Evolutionary conservation across 2,329 filamentous ascomycete genomes (phyloP).

Genomic region (Alternaria consortialis): DNA sequence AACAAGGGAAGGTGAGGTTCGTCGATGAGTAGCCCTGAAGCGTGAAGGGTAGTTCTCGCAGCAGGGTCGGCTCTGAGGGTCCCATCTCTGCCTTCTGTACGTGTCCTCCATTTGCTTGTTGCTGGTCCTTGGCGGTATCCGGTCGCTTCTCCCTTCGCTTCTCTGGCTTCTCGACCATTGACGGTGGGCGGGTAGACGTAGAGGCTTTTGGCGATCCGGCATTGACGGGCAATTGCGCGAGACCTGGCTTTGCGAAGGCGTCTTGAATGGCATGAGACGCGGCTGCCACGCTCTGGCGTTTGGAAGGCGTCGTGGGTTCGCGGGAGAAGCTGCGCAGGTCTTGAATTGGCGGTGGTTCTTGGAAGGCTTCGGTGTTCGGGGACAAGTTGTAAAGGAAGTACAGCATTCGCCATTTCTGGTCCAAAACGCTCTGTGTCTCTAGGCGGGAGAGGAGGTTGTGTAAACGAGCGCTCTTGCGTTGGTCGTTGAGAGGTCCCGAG

Average conservation of each 20-base stretch:
- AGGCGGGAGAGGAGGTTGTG: slow-evolving; percentile 90
- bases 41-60: slow-evolving; percentile 85
- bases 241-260: slow-evolving; percentile 58
- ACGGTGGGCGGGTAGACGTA: slow-evolving; percentile 24
- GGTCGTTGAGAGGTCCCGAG: slow-evolving; percentile 75
- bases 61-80: slow-evolving; percentile 57
- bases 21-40: slow-evolving; percentile 90
- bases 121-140: slow-evolving; percentile 38
- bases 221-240: slow-evolving; percentile 51
- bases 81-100: slow-evolving; percentile 26
- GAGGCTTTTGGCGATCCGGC: slow-evolving; percentile 42
- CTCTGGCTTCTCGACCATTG: slow-evolving; percentile 34
- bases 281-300: slow-evolving; percentile 24
- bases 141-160: slow-evolving; percentile 40
- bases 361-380: slow-evolving; percentile 57
- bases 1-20: slow-evolving; percentile 77
- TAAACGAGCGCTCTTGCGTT: slow-evolving; percentile 78
- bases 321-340: slow-evolving; percentile 29
- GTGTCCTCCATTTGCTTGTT: slow-evolving; percentile 20
- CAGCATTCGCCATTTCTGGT: slow-evolving; percentile 96
- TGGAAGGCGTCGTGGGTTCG: slow-evolving; percentile 42
- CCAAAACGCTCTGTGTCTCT: slow-evolving; percentile 87
- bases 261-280: slow-evolving; percentile 52
- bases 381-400: slow-evolving; percentile 88
- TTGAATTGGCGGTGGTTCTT: slow-evolving; percentile 16